Percentiles rank a stretch among this genome's conserved stretches.
These are phyloP conservation scores for Helicostylum pulchrum DNA, from an alignment of 192 early-diverging fungal species.

Conservation along the genomic window DNA sequence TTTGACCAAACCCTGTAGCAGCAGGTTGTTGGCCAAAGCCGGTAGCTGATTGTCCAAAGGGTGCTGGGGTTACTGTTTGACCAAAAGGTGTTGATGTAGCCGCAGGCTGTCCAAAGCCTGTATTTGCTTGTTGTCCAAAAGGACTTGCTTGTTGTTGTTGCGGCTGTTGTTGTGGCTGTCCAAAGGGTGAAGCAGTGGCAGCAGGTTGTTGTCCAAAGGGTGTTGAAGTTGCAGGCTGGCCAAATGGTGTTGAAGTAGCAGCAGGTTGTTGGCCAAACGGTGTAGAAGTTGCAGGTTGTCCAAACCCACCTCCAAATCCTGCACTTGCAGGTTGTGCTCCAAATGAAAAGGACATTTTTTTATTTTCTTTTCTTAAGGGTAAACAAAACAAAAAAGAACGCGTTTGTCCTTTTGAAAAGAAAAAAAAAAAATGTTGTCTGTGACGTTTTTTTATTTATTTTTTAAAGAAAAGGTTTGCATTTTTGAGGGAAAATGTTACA, in stretches of 20 bases:
- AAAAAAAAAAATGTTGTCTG: too few relatives aligned
- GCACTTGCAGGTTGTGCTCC: constrained; percentile 10
- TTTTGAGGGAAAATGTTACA: not conserved
- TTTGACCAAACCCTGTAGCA: constrained; percentile 2
- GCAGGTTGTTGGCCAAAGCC: constrained; percentile 8
- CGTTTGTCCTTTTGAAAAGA: not conserved
- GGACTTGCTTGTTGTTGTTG: not conserved
- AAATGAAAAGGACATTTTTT: constrained; percentile 18
- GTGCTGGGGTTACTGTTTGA: not conserved
- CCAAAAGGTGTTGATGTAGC: constrained; percentile 6
- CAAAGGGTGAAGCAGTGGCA: not conserved
- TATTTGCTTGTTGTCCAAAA: not conserved
- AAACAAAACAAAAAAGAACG: not conserved
- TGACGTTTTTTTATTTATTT: too few relatives aligned
- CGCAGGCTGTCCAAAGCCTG: constrained; percentile 3
- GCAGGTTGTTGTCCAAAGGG: not conserved
- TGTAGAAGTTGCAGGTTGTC: constrained; percentile 11
- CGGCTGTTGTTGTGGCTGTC: not conserved
- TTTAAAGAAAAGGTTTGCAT: not conserved
- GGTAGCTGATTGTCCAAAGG: not conserved
- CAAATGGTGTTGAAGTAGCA: constrained; percentile 14
- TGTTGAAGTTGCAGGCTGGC: constrained; percentile 5
- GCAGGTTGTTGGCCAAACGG: not conserved
- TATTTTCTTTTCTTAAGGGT: not conserved
- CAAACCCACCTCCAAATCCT: constrained; percentile 21